Base-by-base conservation (phyloP, 1,284 basidiomycete species). In the Earliella scabrosa region DNA sequence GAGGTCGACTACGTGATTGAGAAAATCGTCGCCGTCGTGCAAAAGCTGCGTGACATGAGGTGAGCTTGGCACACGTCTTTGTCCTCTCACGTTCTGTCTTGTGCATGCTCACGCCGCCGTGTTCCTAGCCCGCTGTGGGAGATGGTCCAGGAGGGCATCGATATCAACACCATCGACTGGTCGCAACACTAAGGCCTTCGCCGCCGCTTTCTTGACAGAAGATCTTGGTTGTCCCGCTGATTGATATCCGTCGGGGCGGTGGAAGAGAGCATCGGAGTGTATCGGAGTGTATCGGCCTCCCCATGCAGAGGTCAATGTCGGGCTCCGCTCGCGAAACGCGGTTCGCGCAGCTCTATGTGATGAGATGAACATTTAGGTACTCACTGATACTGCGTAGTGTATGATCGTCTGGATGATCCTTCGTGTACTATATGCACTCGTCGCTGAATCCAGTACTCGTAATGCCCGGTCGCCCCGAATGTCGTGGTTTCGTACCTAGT, bases 61-160 rank as follows among this genome's bases (percentile, higher is more conserved):
- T 82, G 48, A 35, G 46, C 34, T 36, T n/a, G 34, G 45, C 38
- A 77, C 68, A 77, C 68, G n/a, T n/a, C 20, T 21, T 38, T 24
- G 13, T 31, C 27, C 34, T 61, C 45, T 31, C 14, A 50, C 18
- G 39, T 43, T 49, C 35, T 43, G 31, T 39, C 35, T 5, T 39
- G 7, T 21, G 11, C 32, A 26, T 39, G 14, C 34, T 29, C 32
- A 45, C 36, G 29, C 24, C 50, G 16, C 36, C 13, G 35, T 26
- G 26, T 56, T 56, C 7, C 56, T 24, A 92, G 92, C 70, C 96
- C 96, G 24, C 75, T 98, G 47, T 98, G 95, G 95, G 96, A 97
- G 77, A 97, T 98, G 95, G 93, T 97, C 13, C 93, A 97, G 74
- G 96, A 97, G 70, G 97, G 97, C 39, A 95, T 99, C 53, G 96